Conservation (phyloP, 495 filamentous ascomycete genomes). For the Saxophila tyrrhenica region DNA sequence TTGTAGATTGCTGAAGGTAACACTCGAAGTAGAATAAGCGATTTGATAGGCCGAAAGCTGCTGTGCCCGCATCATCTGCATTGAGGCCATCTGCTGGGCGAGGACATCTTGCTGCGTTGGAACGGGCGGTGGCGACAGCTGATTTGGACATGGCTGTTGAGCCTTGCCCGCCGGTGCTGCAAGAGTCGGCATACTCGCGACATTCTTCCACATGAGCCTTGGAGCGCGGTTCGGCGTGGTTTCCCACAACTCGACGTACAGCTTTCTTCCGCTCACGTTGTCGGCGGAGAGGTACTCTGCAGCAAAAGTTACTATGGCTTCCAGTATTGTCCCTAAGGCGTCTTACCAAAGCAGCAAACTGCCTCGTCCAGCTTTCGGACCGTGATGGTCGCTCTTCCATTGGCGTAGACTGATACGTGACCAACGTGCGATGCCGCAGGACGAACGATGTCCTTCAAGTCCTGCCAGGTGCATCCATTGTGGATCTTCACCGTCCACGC, state of each 20-base stretch:
- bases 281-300: constrained; percentile 4
- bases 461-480: constrained; percentile 14
- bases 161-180: background rate
- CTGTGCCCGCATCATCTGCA: background rate
- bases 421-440: constrained; percentile 7
- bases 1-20: background rate
- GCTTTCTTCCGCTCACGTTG: background rate
- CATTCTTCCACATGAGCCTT: background rate
- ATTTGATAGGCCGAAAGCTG: background rate
- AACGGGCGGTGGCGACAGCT: background rate
- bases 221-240: background rate
- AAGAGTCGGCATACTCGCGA: background rate
- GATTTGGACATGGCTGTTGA: background rate
- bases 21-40: background rate
- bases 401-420: constrained; percentile 2
- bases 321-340: background rate
- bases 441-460: constrained; percentile 17
- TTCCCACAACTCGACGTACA: constrained; percentile 12
- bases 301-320: background rate
- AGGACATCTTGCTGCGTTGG: background rate
- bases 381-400: background rate
- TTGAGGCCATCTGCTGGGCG: background rate
- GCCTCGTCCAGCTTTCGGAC: constrained; percentile 5
- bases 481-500: constrained; percentile 10
- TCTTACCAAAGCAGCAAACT: constrained; percentile 10